phyloP scores from a whole-genome alignment of 2,329 filamentous ascomycete species.

The Cladosporium phlei region DNA sequence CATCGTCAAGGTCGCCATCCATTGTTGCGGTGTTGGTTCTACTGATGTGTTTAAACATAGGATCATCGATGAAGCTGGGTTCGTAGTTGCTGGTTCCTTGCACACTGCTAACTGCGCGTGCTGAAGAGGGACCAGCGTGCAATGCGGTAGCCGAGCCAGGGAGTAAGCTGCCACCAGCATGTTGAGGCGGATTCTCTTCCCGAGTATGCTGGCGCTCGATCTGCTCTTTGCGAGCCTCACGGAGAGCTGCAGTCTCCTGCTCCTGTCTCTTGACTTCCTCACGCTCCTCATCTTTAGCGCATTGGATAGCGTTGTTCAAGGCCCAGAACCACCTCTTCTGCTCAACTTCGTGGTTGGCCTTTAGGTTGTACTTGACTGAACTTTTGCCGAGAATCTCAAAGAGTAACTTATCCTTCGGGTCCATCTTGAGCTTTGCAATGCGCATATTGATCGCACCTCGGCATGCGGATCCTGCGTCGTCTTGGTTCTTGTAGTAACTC shows the following conservation, averaged over 20 bases:
- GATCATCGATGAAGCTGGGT: conserved; percentile 52
- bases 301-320: conserved; percentile 96
- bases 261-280: conserved; percentile 77
- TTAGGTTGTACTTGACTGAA: conserved; percentile 95
- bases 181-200: conserved; percentile 24
- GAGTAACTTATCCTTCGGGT: conserved; percentile 91
- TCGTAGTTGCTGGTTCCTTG: conserved; percentile 56
- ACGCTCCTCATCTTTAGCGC: conserved; percentile 93
- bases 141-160: conserved; percentile 46
- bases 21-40: conserved; percentile 43
- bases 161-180: conserved; percentile 22
- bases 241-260: conserved; percentile 68
- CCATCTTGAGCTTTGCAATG: conserved; percentile 92
- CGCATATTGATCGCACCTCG: conserved; percentile 98
- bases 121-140: conserved; percentile 37
- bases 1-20: conserved; percentile 58
- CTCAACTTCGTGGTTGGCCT: conserved; percentile 96
- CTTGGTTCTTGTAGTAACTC: conserved; percentile 99
- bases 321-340: conserved; percentile 99
- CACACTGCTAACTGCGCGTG: conserved; percentile 38
- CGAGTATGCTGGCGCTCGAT: conserved; percentile 44
- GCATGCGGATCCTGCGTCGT: conserved; percentile 92
- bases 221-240: conserved; percentile 75
- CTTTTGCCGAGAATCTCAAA: conserved; percentile 98
- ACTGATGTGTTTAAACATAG: conserved; percentile 46